Base-by-base conservation (phyloP, 768 basidiomycete species). In the Guyanaporus albipodus region DNA sequence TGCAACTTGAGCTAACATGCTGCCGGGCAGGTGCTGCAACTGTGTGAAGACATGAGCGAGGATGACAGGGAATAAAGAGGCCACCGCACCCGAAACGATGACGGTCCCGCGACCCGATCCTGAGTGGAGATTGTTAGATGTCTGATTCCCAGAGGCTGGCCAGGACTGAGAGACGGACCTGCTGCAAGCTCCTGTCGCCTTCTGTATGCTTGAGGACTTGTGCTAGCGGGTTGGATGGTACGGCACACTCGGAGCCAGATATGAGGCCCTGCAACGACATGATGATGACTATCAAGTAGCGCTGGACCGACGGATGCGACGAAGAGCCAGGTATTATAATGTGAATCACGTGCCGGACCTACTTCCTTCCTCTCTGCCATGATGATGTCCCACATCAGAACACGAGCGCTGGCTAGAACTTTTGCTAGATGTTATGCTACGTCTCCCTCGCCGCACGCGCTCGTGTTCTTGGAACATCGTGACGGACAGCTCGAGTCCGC, bases 161-260 rank as follows among this genome's bases (percentile, higher is more conserved):
- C 6, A 11, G 21, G 9, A 15, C 28, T 18, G 23, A 12, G 12
- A 31, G 31, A 46, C 76, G 48, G 56, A 89, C 91, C 72, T 89
- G 83, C 59, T 94, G 91, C 23, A 95, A 64, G 64, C 89, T 92
- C 45, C 86, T 81, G 69, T 96, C 93, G 2, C 81, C 83, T 48
- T 92, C 90, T 8, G 90, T 81, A 59, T 95, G 87, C 64, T 96
- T 95, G 42, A 93, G 74, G 21, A 97, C 85, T 56, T 91, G 86
- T 3, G 88, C 82, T 21, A 98, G 73, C 3, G 94, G 93, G 62
- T 96, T 97, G 39, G 85, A 75, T 2, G 83, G 73, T 17, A 83
- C 78, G 11, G 85, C 87, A 67, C 93, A 96, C 69, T 97, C 95
- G 35, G 91, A 78, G 47, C 91, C 93, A 48, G 90, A 91, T 50